Evolutionary conservation across 2,329 filamentous ascomycete genomes (phyloP).

Genomic region (Epichloe scottii): DNA sequence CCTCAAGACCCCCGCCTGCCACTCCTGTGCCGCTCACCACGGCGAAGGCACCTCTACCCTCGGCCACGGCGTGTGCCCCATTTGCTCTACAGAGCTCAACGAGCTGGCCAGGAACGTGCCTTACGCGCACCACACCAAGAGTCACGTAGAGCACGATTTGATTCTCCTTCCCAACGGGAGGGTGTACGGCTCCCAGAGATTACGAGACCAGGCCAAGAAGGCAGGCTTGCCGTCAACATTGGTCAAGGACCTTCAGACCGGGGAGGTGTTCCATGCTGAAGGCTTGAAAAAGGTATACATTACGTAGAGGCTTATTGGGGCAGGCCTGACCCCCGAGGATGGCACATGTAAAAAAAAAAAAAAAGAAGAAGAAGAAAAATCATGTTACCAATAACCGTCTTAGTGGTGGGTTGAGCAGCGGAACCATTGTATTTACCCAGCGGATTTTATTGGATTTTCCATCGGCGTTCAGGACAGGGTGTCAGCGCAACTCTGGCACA

Average conservation of each 20-base stretch:
- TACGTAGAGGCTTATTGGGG: conserved; percentile 35
- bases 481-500: not conserved
- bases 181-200: conserved; percentile 65
- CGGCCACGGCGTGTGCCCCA: conserved; percentile 74
- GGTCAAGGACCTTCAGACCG: conserved; percentile 69
- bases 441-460: not conserved
- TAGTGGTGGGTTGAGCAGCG: no score
- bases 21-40: conserved; percentile 46
- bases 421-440: not conserved
- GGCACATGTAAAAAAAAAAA: not conserved
- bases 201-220: conserved; percentile 70
- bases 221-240: conserved; percentile 52
- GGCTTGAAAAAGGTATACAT: conserved; percentile 84
- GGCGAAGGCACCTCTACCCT: conserved; percentile 28
- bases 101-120: conserved; percentile 79
- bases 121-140: conserved; percentile 91
- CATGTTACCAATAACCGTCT: not conserved
- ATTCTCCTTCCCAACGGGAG: conserved; percentile 78
- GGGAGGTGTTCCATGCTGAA: conserved; percentile 48
- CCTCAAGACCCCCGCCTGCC: conserved; percentile 89
- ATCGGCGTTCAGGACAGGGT: not conserved
- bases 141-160: conserved; percentile 77
- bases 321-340: not conserved
- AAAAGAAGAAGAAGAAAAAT: not conserved
- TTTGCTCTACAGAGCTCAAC: conserved; percentile 92